Conservation (phyloP, 163 green algal species). For the Chloromonas sp. region DNA sequence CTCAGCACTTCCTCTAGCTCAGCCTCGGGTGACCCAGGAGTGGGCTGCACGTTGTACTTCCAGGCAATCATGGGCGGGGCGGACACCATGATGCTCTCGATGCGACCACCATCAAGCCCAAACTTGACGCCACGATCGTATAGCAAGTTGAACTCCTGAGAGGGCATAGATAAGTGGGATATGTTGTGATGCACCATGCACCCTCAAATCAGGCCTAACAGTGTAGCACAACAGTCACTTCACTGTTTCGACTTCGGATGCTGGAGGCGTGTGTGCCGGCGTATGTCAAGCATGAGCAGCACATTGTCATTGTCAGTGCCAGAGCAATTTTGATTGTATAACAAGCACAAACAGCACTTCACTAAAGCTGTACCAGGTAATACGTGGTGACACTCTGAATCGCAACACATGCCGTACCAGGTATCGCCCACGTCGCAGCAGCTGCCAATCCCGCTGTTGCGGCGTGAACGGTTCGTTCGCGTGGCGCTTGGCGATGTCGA, state of each 20-base stretch:
- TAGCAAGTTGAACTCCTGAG: slow-evolving; percentile 94
- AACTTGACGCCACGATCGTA: slow-evolving; percentile 90
- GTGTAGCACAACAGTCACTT: too few relatives aligned
- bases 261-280: too few relatives aligned
- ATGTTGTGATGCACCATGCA: too few relatives aligned
- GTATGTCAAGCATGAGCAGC: too few relatives aligned
- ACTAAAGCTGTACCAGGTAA: too few relatives aligned
- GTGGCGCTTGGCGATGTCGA: slow-evolving; percentile 50
- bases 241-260: too few relatives aligned
- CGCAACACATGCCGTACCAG: not conserved
- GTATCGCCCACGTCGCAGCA: slow-evolving; percentile 63
- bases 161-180: not conserved
- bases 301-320: too few relatives aligned
- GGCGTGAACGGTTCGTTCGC: slow-evolving; percentile 51
- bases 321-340: too few relatives aligned
- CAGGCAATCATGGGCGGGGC: slow-evolving; percentile 59
- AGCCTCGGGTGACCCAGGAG: not conserved
- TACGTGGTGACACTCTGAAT: too few relatives aligned
- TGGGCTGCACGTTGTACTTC: slow-evolving; percentile 16
- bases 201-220: too few relatives aligned
- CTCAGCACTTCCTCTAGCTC: not conserved
- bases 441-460: slow-evolving; percentile 84
- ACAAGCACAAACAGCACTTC: too few relatives aligned
- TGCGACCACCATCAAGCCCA: slow-evolving; percentile 78
- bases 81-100: slow-evolving; percentile 95